phyloP scores from a whole-genome alignment of 176 grass and related monocot species.

The Carex myosuroides region DNA sequence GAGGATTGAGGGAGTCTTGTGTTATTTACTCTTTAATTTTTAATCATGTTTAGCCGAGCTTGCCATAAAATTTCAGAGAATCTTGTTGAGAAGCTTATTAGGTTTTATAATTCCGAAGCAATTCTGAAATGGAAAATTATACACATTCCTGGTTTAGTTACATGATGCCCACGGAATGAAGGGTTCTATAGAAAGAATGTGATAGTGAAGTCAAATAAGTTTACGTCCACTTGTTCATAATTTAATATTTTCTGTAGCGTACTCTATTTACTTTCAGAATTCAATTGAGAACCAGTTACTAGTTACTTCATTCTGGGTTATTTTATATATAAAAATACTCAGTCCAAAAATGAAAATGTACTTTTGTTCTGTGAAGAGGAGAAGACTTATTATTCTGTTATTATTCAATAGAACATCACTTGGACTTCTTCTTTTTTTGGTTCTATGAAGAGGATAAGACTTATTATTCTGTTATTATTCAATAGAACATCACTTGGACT shows the following conservation, averaged over 20 bases:
- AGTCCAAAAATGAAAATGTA: not conserved
- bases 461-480: not conserved
- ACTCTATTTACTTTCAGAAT: not conserved
- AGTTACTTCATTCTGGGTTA: not conserved
- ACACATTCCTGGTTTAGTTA: not conserved
- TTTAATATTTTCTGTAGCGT: not conserved
- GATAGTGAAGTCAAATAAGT: not conserved
- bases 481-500: not conserved
- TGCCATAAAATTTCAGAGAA: not conserved
- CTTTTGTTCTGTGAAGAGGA: not conserved
- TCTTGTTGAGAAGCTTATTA: not conserved
- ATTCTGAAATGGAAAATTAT: not conserved
- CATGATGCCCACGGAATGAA: not conserved
- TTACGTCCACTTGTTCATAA: not conserved
- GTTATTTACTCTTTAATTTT: too few relatives aligned
- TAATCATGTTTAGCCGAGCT: not conserved
- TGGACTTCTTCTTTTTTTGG: too few relatives aligned
- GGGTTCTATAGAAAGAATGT: not conserved
- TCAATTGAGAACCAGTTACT: not conserved
- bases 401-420: too few relatives aligned
- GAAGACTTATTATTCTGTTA: too few relatives aligned
- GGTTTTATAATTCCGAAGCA: not conserved
- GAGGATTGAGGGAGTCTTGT: too few relatives aligned
- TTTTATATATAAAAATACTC: not conserved
- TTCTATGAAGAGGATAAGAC: not conserved